These are phyloP conservation scores for Talaromyces sp. DNA, from an alignment of 2,329 filamentous ascomycete species.

Conservation along the genomic window DNA sequence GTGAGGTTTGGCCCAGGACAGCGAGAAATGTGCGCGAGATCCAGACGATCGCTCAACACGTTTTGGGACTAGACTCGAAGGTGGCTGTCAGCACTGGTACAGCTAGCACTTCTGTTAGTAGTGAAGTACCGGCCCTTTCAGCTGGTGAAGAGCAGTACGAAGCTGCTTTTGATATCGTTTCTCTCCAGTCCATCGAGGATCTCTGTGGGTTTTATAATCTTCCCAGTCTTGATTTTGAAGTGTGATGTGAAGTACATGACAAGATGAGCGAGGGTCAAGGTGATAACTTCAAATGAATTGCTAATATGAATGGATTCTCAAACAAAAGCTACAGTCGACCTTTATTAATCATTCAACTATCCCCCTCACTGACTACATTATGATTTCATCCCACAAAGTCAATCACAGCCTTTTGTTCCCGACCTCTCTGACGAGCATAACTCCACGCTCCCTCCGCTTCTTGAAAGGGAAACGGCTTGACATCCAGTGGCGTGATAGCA, in stretches of 20 bases:
- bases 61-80: conserved; percentile 21
- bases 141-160: neutral
- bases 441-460: neutral
- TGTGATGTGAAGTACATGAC: neutral
- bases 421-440: neutral
- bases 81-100: neutral
- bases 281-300: neutral
- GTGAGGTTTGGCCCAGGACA: conserved; percentile 38
- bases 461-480: neutral
- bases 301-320: neutral
- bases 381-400: neutral
- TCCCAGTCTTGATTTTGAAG: neutral
- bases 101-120: neutral
- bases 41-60: conserved; percentile 39
- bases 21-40: conserved; percentile 40
- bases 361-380: neutral
- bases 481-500: neutral
- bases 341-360: neutral
- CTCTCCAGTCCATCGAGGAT: conserved; percentile 21
- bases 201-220: conserved; percentile 23
- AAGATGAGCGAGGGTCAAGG: neutral
- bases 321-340: neutral
- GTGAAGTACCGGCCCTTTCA: neutral
- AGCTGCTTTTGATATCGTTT: conserved; percentile 13
- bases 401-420: conserved; percentile 1